These are phyloP conservation scores for Epichloe sibirici DNA, from an alignment of 2,329 filamentous ascomycete genomes.

Conservation along the genomic window DNA sequence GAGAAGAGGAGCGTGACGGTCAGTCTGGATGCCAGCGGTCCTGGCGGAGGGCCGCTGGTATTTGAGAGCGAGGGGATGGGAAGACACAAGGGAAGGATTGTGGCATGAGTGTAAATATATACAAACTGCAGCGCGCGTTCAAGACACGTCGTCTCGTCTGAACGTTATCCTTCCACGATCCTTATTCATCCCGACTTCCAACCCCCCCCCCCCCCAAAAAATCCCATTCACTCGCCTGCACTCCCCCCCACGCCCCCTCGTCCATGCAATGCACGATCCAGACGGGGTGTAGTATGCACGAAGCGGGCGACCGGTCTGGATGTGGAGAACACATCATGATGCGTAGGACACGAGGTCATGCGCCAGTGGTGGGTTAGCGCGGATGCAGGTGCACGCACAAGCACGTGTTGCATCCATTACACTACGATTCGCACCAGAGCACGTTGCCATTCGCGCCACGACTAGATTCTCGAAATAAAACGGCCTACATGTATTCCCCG, in stretches of 20 bases:
- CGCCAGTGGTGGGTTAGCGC: too few species aligned
- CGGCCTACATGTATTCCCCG: background rate
- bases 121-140: background rate
- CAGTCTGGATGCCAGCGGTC: slow-evolving; percentile 55
- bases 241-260: background rate
- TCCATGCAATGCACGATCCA: background rate
- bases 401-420: too few species aligned
- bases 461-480: background rate
- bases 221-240: background rate
- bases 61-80: slow-evolving; percentile 43
- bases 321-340: background rate
- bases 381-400: too few species aligned
- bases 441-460: background rate
- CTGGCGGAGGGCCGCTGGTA: slow-evolving; percentile 52
- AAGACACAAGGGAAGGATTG: slow-evolving; percentile 22
- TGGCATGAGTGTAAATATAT: slow-evolving; percentile 16
- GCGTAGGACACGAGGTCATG: background rate
- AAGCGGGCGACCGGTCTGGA: background rate
- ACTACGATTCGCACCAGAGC: background rate
- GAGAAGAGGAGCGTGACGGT: slow-evolving; percentile 63
- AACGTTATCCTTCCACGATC: too few species aligned
- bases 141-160: too few species aligned
- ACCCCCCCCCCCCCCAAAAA: too few species aligned
- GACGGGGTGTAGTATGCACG: background rate
- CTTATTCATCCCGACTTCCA: too few species aligned